Evolutionary conservation across 768 basidiomycete genomes (phyloP).

Genomic region (Amanita inopinata): DNA sequence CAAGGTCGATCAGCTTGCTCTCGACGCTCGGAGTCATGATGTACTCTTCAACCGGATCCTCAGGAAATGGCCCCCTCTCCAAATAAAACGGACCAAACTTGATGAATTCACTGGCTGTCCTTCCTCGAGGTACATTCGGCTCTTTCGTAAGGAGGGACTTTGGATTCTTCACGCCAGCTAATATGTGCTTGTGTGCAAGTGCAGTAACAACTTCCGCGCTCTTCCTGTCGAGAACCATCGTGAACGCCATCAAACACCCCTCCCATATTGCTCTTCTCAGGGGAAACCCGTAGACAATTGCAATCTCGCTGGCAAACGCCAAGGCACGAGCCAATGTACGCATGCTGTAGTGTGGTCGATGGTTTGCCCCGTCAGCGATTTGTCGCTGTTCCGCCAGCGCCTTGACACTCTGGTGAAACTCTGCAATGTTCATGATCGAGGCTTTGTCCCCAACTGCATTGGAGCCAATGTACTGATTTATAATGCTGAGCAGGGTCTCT

Average conservation of each 20-base stretch:
- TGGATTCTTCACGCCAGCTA: constrained; percentile 72
- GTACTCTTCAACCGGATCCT: constrained; percentile 67
- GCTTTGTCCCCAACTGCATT: constrained; percentile 78
- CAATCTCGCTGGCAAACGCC: constrained; percentile 80
- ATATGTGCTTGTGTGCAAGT: constrained; percentile 69
- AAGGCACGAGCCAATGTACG: constrained; percentile 87
- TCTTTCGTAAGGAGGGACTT: constrained; percentile 65
- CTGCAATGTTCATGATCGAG: constrained; percentile 82
- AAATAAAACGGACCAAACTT: constrained; percentile 92
- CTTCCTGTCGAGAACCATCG: constrained; percentile 77
- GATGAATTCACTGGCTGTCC: constrained; percentile 47
- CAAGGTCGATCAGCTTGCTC: constrained; percentile 88
- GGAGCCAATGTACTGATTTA: constrained; percentile 82
- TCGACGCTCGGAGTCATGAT: constrained; percentile 95
- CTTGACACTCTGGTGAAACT: constrained; percentile 83
- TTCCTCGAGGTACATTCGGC: constrained; percentile 41
- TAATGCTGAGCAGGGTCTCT: constrained; percentile 80
- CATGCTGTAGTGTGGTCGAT: constrained; percentile 94
- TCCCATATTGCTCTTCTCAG: constrained; percentile 89
- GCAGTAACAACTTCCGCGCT: constrained; percentile 58
- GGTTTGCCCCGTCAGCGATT: constrained; percentile 90
- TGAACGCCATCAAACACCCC: constrained; percentile 96
- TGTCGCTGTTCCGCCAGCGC: constrained; percentile 58
- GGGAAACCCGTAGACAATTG: constrained; percentile 48
- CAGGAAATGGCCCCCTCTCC: constrained; percentile 60